Percentiles rank a stretch among this genome's conserved stretches.
Evolutionary conservation across 371 early-diverging fungal genomes (phyloP).

Genomic region (Saksenaea oblongispora): DNA sequence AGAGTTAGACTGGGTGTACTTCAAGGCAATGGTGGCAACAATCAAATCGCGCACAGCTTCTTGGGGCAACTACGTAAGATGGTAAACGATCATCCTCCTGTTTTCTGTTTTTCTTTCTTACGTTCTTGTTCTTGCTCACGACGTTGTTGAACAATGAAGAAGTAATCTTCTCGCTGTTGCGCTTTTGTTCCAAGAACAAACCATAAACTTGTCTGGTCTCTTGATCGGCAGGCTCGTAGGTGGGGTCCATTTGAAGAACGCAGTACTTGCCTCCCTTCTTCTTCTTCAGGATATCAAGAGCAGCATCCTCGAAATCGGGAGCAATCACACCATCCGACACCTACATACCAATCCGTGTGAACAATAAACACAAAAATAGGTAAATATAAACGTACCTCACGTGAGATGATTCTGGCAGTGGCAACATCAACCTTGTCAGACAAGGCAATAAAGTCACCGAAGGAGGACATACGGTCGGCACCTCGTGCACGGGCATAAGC

Average conservation of each 20-base stretch:
- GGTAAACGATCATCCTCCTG: conserved; percentile 2
- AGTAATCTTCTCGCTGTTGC: conserved; percentile 83
- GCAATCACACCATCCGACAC: conserved; percentile 98
- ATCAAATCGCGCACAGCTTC: conserved; percentile 82
- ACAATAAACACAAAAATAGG: neutral
- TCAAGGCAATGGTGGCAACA: conserved; percentile 95
- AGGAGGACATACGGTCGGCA: conserved; percentile 98
- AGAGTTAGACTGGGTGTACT: conserved; percentile 98
- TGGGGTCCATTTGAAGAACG: conserved; percentile 90
- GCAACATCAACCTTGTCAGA: conserved; percentile 86
- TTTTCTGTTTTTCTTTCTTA: conserved; percentile 23
- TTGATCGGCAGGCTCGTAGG: conserved; percentile 79
- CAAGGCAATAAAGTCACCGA: conserved; percentile 97
- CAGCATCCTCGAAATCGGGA: conserved; percentile 85
- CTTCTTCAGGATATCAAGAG: conserved; percentile 86
- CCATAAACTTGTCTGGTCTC: conserved; percentile 97
- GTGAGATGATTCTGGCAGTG: conserved; percentile 94
- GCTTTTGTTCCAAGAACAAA: conserved; percentile 84
- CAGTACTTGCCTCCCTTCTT: conserved; percentile 98
- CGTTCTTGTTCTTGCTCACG: conserved; percentile 76
- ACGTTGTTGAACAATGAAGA: conserved; percentile 78
- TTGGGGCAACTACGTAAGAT: conserved; percentile 55
- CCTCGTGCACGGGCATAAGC: conserved; percentile 91
- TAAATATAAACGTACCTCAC: conserved; percentile 70
- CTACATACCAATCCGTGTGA: neutral